Percentiles rank a stretch among this genome's conserved stretches.
Evolutionary conservation across 2,329 filamentous ascomycete genomes (phyloP).

Genomic region (Aaosphaeria pasadenensis): DNA sequence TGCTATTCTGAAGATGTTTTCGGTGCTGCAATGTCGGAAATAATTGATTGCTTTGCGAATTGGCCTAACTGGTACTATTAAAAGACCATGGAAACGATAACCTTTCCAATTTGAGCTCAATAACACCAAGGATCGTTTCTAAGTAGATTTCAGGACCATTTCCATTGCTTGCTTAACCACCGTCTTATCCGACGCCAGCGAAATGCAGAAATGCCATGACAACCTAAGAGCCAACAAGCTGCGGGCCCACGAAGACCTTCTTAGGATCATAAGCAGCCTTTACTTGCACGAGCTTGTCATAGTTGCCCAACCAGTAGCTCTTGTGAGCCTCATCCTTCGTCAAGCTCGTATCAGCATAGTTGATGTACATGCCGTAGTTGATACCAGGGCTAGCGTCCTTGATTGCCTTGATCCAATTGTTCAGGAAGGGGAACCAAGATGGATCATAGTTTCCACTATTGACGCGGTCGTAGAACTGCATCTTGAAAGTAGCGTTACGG

Average conservation of each 20-base stretch:
- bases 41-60: too few species aligned
- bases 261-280: slow-evolving; percentile 36
- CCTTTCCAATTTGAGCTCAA: too few species aligned
- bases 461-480: slow-evolving; percentile 22
- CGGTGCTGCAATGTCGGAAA: too few species aligned
- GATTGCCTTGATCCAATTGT: slow-evolving; percentile 38
- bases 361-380: slow-evolving; percentile 48
- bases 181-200: too few species aligned
- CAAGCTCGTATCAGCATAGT: slow-evolving; percentile 50
- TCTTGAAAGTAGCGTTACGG: slow-evolving; percentile 24
- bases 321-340: slow-evolving; percentile 41
- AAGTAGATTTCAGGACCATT: too few species aligned
- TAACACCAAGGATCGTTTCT: too few species aligned
- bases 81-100: too few species aligned
- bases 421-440: slow-evolving; percentile 33
- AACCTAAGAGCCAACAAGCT: slow-evolving; percentile 18
- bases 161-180: too few species aligned
- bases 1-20: too few species aligned
- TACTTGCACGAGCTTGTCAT: slow-evolving; percentile 25
- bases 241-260: slow-evolving; percentile 21
- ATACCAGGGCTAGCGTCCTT: slow-evolving; percentile 13
- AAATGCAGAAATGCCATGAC: too few species aligned
- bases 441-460: slow-evolving; percentile 24
- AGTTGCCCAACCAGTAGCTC: slow-evolving; percentile 43
- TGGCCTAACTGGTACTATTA: too few species aligned